These are phyloP conservation scores for Pneumocystis canis DNA, from an alignment of 1,139 yeast genomes.

Conservation along the genomic window DNA sequence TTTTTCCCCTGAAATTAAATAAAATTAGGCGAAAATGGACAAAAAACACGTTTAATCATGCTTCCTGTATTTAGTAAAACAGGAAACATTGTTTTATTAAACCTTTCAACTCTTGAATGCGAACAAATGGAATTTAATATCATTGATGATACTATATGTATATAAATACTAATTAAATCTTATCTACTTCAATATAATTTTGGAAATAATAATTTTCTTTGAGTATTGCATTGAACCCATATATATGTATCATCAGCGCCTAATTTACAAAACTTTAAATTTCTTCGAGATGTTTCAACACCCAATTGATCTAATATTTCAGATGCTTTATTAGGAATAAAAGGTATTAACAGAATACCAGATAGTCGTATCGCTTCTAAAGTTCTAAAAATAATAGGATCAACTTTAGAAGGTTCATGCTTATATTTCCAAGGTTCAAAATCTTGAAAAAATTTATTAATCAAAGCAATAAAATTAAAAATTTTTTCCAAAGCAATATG, in stretches of 20 bases:
- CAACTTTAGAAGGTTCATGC: neutral
- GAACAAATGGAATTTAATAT: slow-evolving; percentile 29
- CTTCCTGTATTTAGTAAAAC: slow-evolving; percentile 57
- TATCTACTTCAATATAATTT: neutral
- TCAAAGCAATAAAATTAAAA: neutral
- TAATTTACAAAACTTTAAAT: neutral
- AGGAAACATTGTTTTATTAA: slow-evolving; percentile 54
- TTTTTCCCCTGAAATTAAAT: neutral
- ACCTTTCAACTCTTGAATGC: slow-evolving; percentile 42
- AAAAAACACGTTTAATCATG: slow-evolving; percentile 39
- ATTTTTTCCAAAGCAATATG: neutral
- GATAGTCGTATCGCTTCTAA: slow-evolving; percentile 1
- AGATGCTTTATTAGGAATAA: neutral
- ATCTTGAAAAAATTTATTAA: slow-evolving; percentile 1
- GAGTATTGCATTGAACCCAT: neutral
- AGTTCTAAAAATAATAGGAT: neutral
- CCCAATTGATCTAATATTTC: neutral
- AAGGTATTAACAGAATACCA: neutral
- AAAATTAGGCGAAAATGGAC: slow-evolving; percentile 23
- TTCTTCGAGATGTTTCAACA: neutral
- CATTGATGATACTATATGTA: slow-evolving; percentile 1
- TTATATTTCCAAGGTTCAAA: neutral
- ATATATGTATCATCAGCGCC: neutral
- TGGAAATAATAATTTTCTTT: neutral
- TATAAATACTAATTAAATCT: neutral